Percentiles rank a stretch among this genome's conserved stretches.
Conservation (phyloP, 2,329 filamentous ascomycete species). For the Monilinia aucupariae region DNA sequence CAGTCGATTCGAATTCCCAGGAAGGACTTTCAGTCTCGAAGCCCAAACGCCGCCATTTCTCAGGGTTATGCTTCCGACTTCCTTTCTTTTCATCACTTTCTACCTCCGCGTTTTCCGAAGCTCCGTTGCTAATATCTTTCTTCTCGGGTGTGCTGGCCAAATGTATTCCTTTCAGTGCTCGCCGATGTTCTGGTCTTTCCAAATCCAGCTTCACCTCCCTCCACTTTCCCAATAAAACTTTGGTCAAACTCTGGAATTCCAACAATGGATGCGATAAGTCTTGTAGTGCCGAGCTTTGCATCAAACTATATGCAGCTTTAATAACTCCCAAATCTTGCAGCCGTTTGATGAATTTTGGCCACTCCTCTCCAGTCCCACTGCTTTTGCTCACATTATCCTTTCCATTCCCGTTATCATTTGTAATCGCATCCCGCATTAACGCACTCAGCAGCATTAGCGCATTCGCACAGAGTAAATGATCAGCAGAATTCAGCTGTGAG, state of each 20-base stretch:
- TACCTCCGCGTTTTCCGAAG: slow-evolving; percentile 33
- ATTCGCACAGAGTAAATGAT: slow-evolving; percentile 93
- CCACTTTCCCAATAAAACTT: slow-evolving; percentile 83
- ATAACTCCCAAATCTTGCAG: slow-evolving; percentile 91
- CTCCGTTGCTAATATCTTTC: slow-evolving; percentile 35
- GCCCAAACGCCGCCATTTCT: slow-evolving; percentile 88
- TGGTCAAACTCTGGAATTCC: slow-evolving; percentile 90
- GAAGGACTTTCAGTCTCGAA: slow-evolving; percentile 88
- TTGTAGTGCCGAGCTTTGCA: slow-evolving; percentile 89
- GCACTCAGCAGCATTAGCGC: slow-evolving; percentile 93
- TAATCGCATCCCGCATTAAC: slow-evolving; percentile 84
- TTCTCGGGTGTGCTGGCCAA: slow-evolving; percentile 70
- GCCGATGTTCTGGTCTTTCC: slow-evolving; percentile 80
- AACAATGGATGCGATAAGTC: slow-evolving; percentile 84
- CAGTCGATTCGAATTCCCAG: slow-evolving; percentile 76
- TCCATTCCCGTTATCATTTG: slow-evolving; percentile 50
- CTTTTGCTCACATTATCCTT: slow-evolving; percentile 35
- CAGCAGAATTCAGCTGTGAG: slow-evolving; percentile 82
- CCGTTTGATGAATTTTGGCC: slow-evolving; percentile 91
- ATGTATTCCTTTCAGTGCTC: slow-evolving; percentile 72
- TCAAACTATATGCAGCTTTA: slow-evolving; percentile 82
- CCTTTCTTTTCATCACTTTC: slow-evolving; percentile 46
- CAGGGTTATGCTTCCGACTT: slow-evolving; percentile 70
- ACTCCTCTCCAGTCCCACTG: slow-evolving; percentile 57
- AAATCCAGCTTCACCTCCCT: slow-evolving; percentile 77